These are phyloP conservation scores for Sporobolomyces phaffii DNA, from an alignment of 768 basidiomycete genomes.

Conservation along the genomic window DNA sequence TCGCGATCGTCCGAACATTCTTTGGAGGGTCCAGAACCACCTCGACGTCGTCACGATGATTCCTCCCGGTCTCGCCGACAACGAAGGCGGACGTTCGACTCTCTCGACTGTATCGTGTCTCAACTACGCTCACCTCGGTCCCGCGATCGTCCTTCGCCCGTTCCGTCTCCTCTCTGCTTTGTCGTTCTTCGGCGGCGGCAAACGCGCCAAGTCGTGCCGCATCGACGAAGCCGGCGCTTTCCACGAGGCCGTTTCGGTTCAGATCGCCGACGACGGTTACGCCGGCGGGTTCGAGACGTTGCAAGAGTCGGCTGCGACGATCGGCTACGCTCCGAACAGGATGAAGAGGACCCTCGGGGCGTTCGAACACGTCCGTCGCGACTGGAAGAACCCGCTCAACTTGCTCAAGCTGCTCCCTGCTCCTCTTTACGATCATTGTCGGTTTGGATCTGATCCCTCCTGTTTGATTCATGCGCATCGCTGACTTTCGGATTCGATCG, in stretches of 20 bases:
- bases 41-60: constrained; percentile 19
- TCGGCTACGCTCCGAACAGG: background rate
- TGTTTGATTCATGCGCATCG: background rate
- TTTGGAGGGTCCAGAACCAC: constrained; percentile 26
- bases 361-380: background rate
- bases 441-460: background rate
- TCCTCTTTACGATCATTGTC: constrained; percentile 17
- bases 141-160: constrained; percentile 13
- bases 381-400: constrained; percentile 8
- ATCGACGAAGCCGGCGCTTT: constrained; percentile 7
- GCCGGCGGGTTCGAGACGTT: background rate
- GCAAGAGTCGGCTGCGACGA: background rate
- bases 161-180: background rate
- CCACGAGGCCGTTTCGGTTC: constrained; percentile 15
- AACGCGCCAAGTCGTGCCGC: background rate
- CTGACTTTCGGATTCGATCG: background rate
- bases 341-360: background rate
- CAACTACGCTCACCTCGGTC: constrained; percentile 23
- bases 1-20: constrained; percentile 28
- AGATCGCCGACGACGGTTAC: constrained; percentile 6
- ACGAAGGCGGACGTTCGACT: background rate
- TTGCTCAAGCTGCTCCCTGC: constrained; percentile 5
- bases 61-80: constrained; percentile 22
- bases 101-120: background rate
- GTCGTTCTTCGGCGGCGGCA: background rate